Conservation (phyloP, 805 yeast genomes). For the Yamadazyma tumulicola region DNA sequence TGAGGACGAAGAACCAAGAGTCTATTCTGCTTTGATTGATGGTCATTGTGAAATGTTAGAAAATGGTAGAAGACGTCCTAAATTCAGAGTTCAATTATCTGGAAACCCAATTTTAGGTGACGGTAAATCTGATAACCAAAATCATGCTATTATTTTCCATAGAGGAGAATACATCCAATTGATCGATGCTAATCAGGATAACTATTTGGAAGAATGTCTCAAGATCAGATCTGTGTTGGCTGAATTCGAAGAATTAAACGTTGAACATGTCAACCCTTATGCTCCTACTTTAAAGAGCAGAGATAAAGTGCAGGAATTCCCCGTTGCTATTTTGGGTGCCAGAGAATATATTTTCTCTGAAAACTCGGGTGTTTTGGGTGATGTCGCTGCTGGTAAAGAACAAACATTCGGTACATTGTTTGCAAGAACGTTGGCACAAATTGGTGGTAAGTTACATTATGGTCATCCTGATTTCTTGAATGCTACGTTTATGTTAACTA, state of each 20-base stretch:
- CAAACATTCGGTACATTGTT: constrained; percentile 84
- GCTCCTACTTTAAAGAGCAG: constrained; percentile 67
- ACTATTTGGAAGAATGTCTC: constrained; percentile 76
- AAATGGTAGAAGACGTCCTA: constrained; percentile 57
- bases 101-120: constrained; percentile 84
- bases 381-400: constrained; percentile 85
- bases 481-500: constrained; percentile 70
- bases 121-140: constrained; percentile 83
- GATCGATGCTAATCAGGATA: constrained; percentile 82
- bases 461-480: constrained; percentile 86
- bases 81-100: constrained; percentile 60
- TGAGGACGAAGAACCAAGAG: constrained; percentile 43
- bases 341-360: constrained; percentile 82
- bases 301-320: constrained; percentile 41
- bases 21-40: constrained; percentile 67
- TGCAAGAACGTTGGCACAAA: constrained; percentile 76
- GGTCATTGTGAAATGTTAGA: constrained; percentile 61
- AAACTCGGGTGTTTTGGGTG: constrained; percentile 77
- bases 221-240: constrained; percentile 71
- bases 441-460: constrained; percentile 81
- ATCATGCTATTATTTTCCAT: constrained; percentile 68
- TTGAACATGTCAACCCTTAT: constrained; percentile 75
- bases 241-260: constrained; percentile 63
- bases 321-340: constrained; percentile 82
- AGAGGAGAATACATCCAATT: constrained; percentile 80